Evolutionary conservation across 139 green algal genomes (phyloP).

Genomic region (Picochlorum sp.): DNA sequence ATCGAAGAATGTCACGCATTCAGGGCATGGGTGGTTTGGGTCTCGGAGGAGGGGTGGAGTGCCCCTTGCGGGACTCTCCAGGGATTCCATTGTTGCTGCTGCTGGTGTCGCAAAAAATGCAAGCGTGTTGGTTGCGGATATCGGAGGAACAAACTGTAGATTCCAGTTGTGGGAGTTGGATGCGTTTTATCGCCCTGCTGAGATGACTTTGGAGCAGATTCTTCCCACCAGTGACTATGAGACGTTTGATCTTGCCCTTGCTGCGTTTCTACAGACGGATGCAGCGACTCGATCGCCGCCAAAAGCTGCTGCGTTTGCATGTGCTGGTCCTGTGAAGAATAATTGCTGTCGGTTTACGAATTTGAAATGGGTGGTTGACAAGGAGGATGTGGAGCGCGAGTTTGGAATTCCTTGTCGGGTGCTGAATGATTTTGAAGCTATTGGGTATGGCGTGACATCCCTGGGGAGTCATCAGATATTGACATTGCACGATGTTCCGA

Average conservation of each 20-base stretch:
- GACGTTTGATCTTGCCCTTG: constrained; percentile 12
- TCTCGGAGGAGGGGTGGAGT: no score
- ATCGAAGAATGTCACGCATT: no score
- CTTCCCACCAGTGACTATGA: constrained; percentile 18
- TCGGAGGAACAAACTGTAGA: constrained; percentile 88
- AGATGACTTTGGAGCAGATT: constrained; percentile 28
- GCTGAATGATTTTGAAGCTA: constrained; percentile 92
- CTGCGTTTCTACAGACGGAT: constrained; percentile 5
- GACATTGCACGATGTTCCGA: constrained; percentile 45
- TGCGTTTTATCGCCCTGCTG: constrained; percentile 6
- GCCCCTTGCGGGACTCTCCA: no score
- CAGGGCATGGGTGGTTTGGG: no score
- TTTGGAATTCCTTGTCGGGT: constrained; percentile 44
- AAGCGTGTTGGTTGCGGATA: constrained; percentile 74
- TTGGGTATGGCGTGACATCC: constrained; percentile 78
- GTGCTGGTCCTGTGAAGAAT: constrained; percentile 71
- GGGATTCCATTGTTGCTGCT: background rate
- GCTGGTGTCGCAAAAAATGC: background rate
- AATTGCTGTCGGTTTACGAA: constrained; percentile 86
- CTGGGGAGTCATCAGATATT: constrained; percentile 49
- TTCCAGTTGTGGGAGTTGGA: constrained; percentile 68
- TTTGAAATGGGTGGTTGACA: constrained; percentile 70
- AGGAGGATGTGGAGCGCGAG: constrained; percentile 32
- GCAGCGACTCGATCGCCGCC: constrained; percentile 13
- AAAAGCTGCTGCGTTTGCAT: constrained; percentile 49